Percentiles rank a stretch among this genome's conserved stretches.
Conservation (phyloP, 75 land plant genomes). For the Gnetum montanum region DNA sequence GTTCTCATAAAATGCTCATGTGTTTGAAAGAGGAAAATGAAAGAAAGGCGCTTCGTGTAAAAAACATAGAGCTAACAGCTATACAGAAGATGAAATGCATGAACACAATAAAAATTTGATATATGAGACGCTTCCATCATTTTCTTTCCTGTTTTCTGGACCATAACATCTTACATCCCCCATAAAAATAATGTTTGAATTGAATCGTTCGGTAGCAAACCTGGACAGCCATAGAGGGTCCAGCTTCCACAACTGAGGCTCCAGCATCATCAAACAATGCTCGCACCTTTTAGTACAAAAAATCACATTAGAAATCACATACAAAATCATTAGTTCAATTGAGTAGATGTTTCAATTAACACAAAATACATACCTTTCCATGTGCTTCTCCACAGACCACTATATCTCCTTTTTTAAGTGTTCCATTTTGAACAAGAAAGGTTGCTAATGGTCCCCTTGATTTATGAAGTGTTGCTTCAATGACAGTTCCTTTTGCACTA, state of each 20-base stretch:
- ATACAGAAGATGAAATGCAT: no score
- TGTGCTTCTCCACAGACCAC: constrained; percentile 91
- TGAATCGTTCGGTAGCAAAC: no score
- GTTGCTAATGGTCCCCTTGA: constrained; percentile 88
- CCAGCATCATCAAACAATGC: constrained; percentile 94
- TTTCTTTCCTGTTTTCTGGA: no score
- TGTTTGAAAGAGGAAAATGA: no score
- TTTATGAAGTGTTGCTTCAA: constrained; percentile 91
- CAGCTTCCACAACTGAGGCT: constrained; percentile 68
- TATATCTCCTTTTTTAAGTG: constrained; percentile 82
- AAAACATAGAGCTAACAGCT: no score
- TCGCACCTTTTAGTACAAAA: constrained; percentile 90
- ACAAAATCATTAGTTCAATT: not conserved
- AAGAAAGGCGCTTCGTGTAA: no score
- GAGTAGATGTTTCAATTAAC: no score
- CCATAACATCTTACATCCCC: no score
- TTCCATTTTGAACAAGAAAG: constrained; percentile 97
- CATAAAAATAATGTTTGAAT: no score
- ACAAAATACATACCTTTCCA: constrained; percentile 69
- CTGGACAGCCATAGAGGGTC: constrained; percentile 95
- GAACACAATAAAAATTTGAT: no score
- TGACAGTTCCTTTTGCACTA: constrained; percentile 89
- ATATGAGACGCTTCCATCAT: no score
- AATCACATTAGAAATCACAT: not conserved
- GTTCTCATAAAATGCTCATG: no score